Base-by-base conservation (phyloP, 2,329 filamentous ascomycete species). In the Orbilia oligospora region DNA sequence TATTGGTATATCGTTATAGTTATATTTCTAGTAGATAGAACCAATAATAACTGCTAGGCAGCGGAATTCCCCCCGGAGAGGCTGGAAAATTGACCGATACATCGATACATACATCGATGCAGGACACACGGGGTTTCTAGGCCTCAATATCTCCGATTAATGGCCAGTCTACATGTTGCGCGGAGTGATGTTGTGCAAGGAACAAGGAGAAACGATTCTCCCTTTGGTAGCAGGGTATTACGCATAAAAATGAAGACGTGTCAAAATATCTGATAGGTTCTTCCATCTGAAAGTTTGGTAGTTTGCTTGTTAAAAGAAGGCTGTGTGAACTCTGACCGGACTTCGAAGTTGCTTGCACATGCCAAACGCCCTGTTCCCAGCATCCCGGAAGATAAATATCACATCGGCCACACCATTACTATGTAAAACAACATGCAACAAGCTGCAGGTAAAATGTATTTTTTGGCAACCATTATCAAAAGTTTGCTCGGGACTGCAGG, bases 251-350 rank as follows among this genome's bases (percentile, higher is more conserved):
- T 24, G 44, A 67, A 48, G 51, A 58, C n/a, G 18, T 51, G 48
- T 27, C 33, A 65, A 48, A 44, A 18, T 61, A 22, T 66, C 33
- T 67, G 66, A 77, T 77, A 77, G 72, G 72, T 53, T 41, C 51
- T 41, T 78, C 44, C 68, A 48, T 78, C 75, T 61, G 67, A 71
- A 67, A 63, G 30, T 30, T 48, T 30, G 14, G 30, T n/a, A 56
- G n/a, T n/a, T n/a, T 56, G n/a, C 5, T 41, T 14, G n/a, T 6
- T 16, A 55, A 44, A 67, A 38, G 64, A 36, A 44, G 46, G 30
- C 46, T 36, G 48, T 27, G 64, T 67, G 30, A 51, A 30, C 46
- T 41, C 41, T 44, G 22, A 46, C 33, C 67, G 44, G 30, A 51
- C 24, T 14, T 38, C 30, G 24, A 55, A 24, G 6, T 36, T 22